Base-by-base conservation (phyloP, 352 stramenopile genomes). In the Pythium oligandrum region DNA sequence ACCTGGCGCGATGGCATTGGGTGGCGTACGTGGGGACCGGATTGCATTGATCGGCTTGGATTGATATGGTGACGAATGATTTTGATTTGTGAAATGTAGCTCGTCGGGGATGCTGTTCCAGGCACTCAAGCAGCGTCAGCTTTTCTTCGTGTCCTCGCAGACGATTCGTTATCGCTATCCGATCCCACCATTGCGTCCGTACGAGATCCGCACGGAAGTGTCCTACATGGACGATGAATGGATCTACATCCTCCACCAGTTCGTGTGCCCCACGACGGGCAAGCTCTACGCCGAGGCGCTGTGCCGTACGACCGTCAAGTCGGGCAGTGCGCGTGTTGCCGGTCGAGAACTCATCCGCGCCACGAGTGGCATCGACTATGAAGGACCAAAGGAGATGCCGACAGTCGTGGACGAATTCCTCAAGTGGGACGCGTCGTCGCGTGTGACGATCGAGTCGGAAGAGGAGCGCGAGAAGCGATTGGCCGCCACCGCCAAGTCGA, bases 1-100 rank as follows among this genome's bases (percentile, higher is more conserved):
- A 95, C 61, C 80, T 95, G 31, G 85, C 85, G 36, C 83, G 85
- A 11, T 95, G 85, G 85, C 78, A 93, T 51, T 78, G 90, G 38
- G 77, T 63, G 3, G 81, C 73, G 83, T 93, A 70, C 53, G 71
- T 72, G 0, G 9, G 1, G 5, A 4, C 4, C 32, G 40, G 30
- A 44, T 39, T 34, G 7, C n/a, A 4, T 9, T 31, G 35, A 35
- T 40, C 3, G 6, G 4, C 17, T 26, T 26, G 17, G 17, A 26
- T 26, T 4, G n/a, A 35, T 54, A 3, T 40, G 34, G 9, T 46
- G n/a, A 57, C 8, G 1, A 38, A 44, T 49, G 6, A 35, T 12
- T 53, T 17, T 40, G 2, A 33, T 49, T 57, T 40, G 43, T 51
- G 36, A 35, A 8, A 26, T 30, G 32, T 39, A 84, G 73, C n/a